phyloP scores from a whole-genome alignment of 805 yeast genomes.

The Cyberlindnera xylosilytica region DNA sequence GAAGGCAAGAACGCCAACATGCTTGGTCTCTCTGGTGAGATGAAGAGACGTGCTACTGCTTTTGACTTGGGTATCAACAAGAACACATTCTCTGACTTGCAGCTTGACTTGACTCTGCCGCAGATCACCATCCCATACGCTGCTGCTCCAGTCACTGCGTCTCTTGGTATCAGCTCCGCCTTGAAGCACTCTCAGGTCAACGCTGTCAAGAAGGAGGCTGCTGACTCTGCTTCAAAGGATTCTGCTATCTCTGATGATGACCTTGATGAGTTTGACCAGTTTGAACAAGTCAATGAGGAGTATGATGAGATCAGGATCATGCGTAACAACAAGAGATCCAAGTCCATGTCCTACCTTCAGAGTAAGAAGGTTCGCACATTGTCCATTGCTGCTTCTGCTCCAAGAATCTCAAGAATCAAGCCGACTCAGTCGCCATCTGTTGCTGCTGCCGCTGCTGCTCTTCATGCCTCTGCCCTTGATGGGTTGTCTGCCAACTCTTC shows the following conservation, averaged over 20 bases:
- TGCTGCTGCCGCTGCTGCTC: slow-evolving; percentile 70
- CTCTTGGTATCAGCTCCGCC: slow-evolving; percentile 36
- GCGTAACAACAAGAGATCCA: slow-evolving; percentile 53
- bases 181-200: slow-evolving; percentile 9
- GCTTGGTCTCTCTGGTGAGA: slow-evolving; percentile 14
- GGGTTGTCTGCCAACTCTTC: slow-evolving; percentile 40
- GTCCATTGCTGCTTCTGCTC: slow-evolving; percentile 83
- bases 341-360: slow-evolving; percentile 56
- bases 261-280: slow-evolving; percentile 41
- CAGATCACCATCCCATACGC: slow-evolving; percentile 61
- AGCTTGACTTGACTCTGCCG: slow-evolving; percentile 35
- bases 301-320: slow-evolving; percentile 25
- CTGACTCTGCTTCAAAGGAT: slow-evolving; percentile 3
- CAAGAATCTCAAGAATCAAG: slow-evolving; percentile 65
- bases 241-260: slow-evolving; percentile 39
- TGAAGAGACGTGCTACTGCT: slow-evolving; percentile 50
- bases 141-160: slow-evolving; percentile 77
- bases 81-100: slow-evolving; percentile 35
- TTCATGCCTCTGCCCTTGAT: slow-evolving; percentile 63
- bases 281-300: slow-evolving; percentile 29
- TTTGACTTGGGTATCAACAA: slow-evolving; percentile 46
- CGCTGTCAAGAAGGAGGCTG: background rate
- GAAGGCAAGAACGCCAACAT: slow-evolving; percentile 15
- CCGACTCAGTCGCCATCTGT: slow-evolving; percentile 57
- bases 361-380: slow-evolving; percentile 44